Conservation (phyloP, 768 basidiomycete species). For the Lactarius quietus region DNA sequence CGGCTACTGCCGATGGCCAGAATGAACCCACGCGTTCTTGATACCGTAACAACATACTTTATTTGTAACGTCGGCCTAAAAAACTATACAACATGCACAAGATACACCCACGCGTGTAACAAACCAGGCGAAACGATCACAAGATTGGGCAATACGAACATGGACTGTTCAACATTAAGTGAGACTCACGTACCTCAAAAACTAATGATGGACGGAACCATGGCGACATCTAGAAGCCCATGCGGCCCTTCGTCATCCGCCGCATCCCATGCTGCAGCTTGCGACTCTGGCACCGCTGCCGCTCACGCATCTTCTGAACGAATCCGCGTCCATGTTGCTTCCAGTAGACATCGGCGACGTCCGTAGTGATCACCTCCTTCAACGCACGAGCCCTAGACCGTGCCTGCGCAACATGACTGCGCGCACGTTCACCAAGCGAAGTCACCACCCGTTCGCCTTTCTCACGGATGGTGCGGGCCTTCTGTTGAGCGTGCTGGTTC, state of each 20-base stretch:
- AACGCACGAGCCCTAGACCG: conserved; percentile 31
- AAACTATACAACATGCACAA: conserved; percentile 12
- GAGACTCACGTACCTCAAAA: conserved; percentile 18
- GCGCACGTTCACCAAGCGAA: conserved; percentile 29
- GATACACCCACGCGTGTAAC: conserved; percentile 5
- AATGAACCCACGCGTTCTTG: background rate
- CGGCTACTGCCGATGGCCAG: background rate
- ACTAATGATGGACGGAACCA: background rate
- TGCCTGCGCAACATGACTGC: conserved; percentile 29
- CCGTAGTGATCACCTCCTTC: conserved; percentile 25
- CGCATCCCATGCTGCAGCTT: conserved; percentile 16
- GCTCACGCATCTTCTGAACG: conserved; percentile 22
- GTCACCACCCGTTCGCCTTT: conserved; percentile 31
- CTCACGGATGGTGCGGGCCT: conserved; percentile 31
- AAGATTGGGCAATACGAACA: background rate
- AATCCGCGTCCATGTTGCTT: conserved; percentile 7
- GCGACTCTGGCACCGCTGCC: conserved; percentile 19
- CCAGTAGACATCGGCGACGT: conserved; percentile 13
- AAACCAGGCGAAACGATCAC: conserved; percentile 2
- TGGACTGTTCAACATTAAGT: conserved; percentile 11
- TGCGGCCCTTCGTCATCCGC: conserved; percentile 14
- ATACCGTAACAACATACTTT: conserved; percentile 14
- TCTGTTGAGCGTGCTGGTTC: conserved; percentile 31
- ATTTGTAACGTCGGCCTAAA: conserved; percentile 14
- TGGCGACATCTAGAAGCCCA: conserved; percentile 15